phyloP scores from a whole-genome alignment of 164 flowering plant genomes.

The Liquidambar formosana region DNA sequence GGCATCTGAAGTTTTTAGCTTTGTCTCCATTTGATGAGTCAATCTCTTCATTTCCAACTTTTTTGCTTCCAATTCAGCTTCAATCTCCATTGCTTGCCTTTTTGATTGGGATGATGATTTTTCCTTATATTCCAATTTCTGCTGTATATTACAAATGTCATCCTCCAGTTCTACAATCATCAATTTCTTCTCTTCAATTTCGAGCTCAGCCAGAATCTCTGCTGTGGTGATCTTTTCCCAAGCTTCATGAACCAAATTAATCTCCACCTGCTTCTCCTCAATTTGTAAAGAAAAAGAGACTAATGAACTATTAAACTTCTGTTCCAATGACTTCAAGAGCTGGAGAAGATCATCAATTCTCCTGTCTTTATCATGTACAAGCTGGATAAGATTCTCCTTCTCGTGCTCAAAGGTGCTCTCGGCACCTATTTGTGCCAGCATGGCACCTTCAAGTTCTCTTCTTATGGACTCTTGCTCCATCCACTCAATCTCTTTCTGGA shows the following conservation, averaged over 20 bases:
- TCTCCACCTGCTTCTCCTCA: conserved; percentile 37
- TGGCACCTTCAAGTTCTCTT: conserved; percentile 45
- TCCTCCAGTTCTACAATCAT: conserved; percentile 45
- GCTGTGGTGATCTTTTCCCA: conserved; percentile 40
- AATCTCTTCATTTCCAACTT: conserved; percentile 26
- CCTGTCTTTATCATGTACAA: conserved; percentile 35
- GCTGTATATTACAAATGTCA: conserved; percentile 22
- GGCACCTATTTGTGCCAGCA: conserved; percentile 31
- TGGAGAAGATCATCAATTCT: conserved; percentile 39
- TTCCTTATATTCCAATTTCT: conserved; percentile 32
- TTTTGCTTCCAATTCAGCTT: conserved; percentile 29
- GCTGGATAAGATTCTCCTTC: conserved; percentile 32
- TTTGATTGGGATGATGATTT: conserved; percentile 14
- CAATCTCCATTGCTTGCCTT: conserved; percentile 23
- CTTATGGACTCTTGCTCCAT: conserved; percentile 47
- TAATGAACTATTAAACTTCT: conserved; percentile 33
- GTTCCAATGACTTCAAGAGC: conserved; percentile 36
- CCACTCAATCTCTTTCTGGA: conserved; percentile 32
- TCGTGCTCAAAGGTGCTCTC: conserved; percentile 41
- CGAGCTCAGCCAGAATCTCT: conserved; percentile 33
- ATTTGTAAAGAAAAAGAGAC: conserved; percentile 32
- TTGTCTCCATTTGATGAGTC: conserved; percentile 19
- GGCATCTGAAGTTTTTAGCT: conserved; percentile 22
- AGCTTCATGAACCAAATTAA: conserved; percentile 32
- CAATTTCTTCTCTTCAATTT: conserved; percentile 46